Evolutionary conservation across 306 rosid genomes (phyloP), one percentile per base, ranked within the genome.

Genomic region (Glycine tomentella): DNA sequence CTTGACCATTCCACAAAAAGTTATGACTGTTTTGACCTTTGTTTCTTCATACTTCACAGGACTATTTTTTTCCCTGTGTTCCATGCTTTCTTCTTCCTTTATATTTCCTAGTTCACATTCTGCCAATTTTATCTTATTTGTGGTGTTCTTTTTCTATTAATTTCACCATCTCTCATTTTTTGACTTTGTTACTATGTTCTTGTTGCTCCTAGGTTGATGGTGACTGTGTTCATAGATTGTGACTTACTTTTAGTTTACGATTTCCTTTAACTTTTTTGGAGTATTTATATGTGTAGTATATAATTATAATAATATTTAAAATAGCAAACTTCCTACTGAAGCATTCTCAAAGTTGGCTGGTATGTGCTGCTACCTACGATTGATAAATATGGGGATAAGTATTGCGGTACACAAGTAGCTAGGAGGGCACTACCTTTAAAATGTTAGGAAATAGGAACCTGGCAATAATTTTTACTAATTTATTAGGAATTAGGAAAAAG

Each of bases 381-480:
- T 25, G 31, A 25, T 25, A 25, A 25, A 25, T 25, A 25, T 25
- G 31, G 31, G 31, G 31, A 25, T 25, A 25, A 25, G 31, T 25
- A 25, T 25, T 25, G 31, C 31, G 31, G 2, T 25, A 25, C 31
- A 25, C 31, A 25, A 25, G 31, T 25, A 25, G 31, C 31, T 25
- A 25, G 31, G 31, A 25, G 31, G 0, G 31, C 31, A 25, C 31
- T 25, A 25, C 31, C 31, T 25, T 25, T 25, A 0, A 25, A 25
- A 25, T 25, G 31, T 25, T 25, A 25, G 31, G 31, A 25, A 25
- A 25, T 71, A 38, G 72, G 45, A 80, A 17, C 33, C 55, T 59
- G 63, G 31, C 64, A 15, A 52, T 66, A 77, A 53, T 12, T 77
- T 78, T 78, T 25, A 15, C 11, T 25, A 10, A 68, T 56, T 53